Evolutionary conservation across 192 early-diverging fungal species (phyloP).

Genomic region (Linnemannia exigua): DNA sequence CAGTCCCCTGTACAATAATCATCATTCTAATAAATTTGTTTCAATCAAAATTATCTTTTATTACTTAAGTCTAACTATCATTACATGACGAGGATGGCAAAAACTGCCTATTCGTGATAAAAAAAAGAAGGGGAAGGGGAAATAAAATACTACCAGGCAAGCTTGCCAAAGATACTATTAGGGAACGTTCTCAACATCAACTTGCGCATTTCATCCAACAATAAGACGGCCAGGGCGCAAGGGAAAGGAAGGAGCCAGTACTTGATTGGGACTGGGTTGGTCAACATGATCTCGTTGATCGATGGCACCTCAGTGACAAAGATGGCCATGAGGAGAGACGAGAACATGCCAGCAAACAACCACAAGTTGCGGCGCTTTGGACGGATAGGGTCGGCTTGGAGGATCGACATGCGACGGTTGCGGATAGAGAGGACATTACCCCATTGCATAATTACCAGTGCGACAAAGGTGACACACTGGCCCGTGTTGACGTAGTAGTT

Average conservation of each 20-base stretch:
- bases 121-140: background rate
- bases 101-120: background rate
- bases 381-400: conserved; percentile 72
- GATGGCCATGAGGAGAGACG: conserved; percentile 58
- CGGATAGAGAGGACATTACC: conserved; percentile 67
- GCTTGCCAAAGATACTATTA: conserved; percentile 61
- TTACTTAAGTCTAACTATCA: too few species aligned
- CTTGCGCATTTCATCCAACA: conserved; percentile 74
- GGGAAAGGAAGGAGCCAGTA: conserved; percentile 75
- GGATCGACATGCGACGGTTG: conserved; percentile 66
- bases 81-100: too few species aligned
- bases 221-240: conserved; percentile 65
- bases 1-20: too few species aligned
- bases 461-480: conserved; percentile 72
- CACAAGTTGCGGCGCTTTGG: conserved; percentile 64
- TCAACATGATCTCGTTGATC: conserved; percentile 64
- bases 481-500: conserved; percentile 55
- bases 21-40: too few species aligned
- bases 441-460: conserved; percentile 69
- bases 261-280: conserved; percentile 65
- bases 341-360: conserved; percentile 60
- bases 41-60: too few species aligned
- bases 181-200: conserved; percentile 60
- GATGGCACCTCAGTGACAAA: conserved; percentile 65
- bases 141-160: conserved; percentile 64